A percentile compares a stretch with the other conserved stretches of the same genome.
Evolutionary conservation across 176 grass and related monocot genomes (phyloP).

Genomic region (Panicum miliaceum): DNA sequence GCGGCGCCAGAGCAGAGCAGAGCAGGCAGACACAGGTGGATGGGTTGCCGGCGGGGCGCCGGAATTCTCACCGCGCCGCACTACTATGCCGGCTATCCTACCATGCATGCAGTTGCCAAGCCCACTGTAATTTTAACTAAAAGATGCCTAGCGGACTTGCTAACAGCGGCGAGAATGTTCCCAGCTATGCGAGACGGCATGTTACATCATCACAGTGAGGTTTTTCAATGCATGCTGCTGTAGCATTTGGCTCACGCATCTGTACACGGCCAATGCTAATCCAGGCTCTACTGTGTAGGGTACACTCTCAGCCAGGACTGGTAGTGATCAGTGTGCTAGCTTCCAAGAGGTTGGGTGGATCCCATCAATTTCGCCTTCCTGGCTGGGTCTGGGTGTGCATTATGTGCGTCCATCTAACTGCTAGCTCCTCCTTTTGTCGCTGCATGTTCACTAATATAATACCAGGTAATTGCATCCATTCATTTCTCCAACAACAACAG

Average conservation of each 20-base stretch:
- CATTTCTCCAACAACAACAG: background rate
- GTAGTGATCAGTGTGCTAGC: background rate
- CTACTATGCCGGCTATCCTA: background rate
- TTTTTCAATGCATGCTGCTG: constrained; percentile 7
- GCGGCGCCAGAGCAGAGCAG: background rate
- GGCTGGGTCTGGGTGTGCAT: background rate
- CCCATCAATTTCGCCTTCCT: constrained; percentile 28
- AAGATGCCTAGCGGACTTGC: background rate
- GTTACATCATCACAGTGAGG: background rate
- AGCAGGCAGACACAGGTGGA: background rate
- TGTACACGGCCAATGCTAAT: background rate
- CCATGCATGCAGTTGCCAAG: background rate
- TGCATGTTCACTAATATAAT: background rate
- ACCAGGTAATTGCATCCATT: background rate
- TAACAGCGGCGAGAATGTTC: constrained; percentile 35
- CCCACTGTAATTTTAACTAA: background rate
- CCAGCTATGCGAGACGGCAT: background rate
- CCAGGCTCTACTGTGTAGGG: background rate
- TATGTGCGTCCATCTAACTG: background rate
- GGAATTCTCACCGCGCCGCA: constrained; percentile 37
- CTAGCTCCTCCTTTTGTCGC: background rate
- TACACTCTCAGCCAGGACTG: background rate
- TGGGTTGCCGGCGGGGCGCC: background rate
- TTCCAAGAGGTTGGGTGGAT: constrained; percentile 35
- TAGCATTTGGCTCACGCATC: background rate